Percentiles rank a stretch among this genome's conserved stretches.
phyloP scores from a whole-genome alignment of 352 stramenopile genomes.

The Pythium volutum region DNA sequence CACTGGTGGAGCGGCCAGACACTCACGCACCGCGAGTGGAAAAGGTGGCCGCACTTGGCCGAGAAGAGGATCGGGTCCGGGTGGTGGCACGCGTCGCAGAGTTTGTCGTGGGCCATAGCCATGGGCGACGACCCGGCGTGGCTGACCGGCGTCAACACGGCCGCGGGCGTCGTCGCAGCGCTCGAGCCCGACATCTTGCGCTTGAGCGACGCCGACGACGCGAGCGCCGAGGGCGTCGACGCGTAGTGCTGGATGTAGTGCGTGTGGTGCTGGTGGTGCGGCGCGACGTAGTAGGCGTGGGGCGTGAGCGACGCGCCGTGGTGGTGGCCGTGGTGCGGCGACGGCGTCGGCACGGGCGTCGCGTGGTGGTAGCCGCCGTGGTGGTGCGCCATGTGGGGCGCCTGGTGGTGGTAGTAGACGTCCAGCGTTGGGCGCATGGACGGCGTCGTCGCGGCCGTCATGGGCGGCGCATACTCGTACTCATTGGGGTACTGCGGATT shows the following conservation, averaged over 20 bases:
- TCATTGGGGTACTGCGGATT: conserved; percentile 24
- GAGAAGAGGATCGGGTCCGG: conserved; percentile 74
- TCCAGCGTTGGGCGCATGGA: conserved; percentile 27
- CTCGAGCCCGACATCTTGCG: conserved; percentile 31
- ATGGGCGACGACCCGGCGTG: conserved; percentile 11
- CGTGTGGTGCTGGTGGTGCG: conserved; percentile 22
- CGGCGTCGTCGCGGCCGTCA: background rate
- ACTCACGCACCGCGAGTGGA: conserved; percentile 83
- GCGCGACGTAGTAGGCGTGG: conserved; percentile 25
- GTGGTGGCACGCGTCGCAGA: conserved; percentile 79
- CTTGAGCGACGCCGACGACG: conserved; percentile 37
- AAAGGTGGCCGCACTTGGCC: conserved; percentile 71
- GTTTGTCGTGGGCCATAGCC: conserved; percentile 30
- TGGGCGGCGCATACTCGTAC: conserved; percentile 21
- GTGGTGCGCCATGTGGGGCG: conserved; percentile 10
- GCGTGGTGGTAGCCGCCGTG: conserved; percentile 8
- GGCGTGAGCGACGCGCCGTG: conserved; percentile 20
- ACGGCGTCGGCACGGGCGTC: conserved; percentile 7
- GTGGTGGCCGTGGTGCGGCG: conserved; percentile 22
- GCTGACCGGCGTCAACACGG: background rate
- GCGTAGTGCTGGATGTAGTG: conserved; percentile 32
- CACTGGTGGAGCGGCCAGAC: conserved; percentile 69
- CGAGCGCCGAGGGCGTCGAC: conserved; percentile 27
- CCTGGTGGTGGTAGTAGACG: conserved; percentile 30
- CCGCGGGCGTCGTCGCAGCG: conserved; percentile 14